Conservation (phyloP, 352 stramenopile genomes). For the Phytophthora pistaciae region DNA sequence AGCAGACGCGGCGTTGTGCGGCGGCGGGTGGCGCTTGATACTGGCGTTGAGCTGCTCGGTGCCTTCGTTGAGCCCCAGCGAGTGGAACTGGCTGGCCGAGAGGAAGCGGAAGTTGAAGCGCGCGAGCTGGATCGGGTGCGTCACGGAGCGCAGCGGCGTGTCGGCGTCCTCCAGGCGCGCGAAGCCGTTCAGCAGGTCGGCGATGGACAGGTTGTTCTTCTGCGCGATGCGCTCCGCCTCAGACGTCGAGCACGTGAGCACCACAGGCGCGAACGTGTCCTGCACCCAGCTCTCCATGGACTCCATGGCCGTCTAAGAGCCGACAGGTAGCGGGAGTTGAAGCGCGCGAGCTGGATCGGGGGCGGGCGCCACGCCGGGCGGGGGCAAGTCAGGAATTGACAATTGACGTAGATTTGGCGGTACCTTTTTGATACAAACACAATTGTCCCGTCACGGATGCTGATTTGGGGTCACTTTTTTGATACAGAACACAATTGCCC, state of each 20-base stretch:
- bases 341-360: background rate
- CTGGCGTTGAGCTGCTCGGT: conserved; percentile 72
- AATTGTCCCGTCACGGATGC: too few species aligned
- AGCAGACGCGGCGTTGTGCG: conserved; percentile 26
- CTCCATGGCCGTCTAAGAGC: conserved; percentile 44
- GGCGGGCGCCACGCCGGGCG: background rate
- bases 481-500: too few species aligned
- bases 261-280: conserved; percentile 79
- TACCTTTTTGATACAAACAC: background rate
- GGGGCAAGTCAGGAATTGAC: background rate
- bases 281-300: conserved; percentile 77
- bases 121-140: conserved; percentile 64
- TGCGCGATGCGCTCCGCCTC: conserved; percentile 84
- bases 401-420: background rate
- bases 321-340: too few species aligned
- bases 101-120: conserved; percentile 87
- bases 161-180: conserved; percentile 66
- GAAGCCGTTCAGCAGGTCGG: conserved; percentile 83
- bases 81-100: conserved; percentile 56
- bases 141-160: conserved; percentile 80
- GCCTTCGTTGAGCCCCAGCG: conserved; percentile 55
- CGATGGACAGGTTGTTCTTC: conserved; percentile 85
- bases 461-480: too few species aligned
- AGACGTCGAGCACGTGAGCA: conserved; percentile 79
- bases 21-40: conserved; percentile 62